Conservation (phyloP, 768 basidiomycete species). For the Hygrophoropsis aurantiaca region DNA sequence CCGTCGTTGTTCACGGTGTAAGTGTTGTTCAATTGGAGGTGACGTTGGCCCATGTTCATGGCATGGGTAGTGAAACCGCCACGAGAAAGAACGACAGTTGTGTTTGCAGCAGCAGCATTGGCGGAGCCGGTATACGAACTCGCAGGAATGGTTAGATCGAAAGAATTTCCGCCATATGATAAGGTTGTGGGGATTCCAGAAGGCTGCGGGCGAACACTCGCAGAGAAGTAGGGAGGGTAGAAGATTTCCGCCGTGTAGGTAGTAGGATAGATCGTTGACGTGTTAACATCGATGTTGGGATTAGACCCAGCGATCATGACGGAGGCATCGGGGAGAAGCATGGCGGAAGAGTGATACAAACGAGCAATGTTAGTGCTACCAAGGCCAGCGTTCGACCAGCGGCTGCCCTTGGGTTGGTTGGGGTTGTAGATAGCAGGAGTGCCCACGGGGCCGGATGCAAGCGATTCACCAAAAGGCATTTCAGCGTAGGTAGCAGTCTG, state of each 20-base stretch:
- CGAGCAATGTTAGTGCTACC: conserved; percentile 65
- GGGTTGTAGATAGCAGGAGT: conserved; percentile 81
- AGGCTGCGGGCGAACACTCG: conserved; percentile 60
- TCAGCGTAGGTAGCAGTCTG: conserved; percentile 33
- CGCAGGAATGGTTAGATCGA: conserved; percentile 67
- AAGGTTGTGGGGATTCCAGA: conserved; percentile 64
- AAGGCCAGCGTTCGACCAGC: conserved; percentile 67
- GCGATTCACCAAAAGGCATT: conserved; percentile 70
- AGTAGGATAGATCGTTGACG: conserved; percentile 60
- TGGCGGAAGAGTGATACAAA: conserved; percentile 85
- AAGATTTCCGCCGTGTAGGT: conserved; percentile 78
- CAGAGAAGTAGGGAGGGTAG: conserved; percentile 83
- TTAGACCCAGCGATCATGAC: conserved; percentile 86
- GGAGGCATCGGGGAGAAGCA: conserved; percentile 77
- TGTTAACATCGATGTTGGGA: conserved; percentile 80
- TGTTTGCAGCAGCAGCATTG: conserved; percentile 66
- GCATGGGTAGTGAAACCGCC: conserved; percentile 76
- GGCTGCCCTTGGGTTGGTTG: conserved; percentile 59
- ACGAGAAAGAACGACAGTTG: conserved; percentile 75
- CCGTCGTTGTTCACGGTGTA: conserved; percentile 74
- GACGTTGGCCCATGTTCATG: conserved; percentile 81
- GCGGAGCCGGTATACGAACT: conserved; percentile 61
- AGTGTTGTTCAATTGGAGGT: conserved; percentile 73
- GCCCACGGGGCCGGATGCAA: conserved; percentile 74
- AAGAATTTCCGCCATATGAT: conserved; percentile 74